A percentile compares a stretch with the other conserved stretches of the same genome.
These are phyloP conservation scores for Dioszegia crocea DNA, from an alignment of 768 basidiomycete species.

Conservation along the genomic window DNA sequence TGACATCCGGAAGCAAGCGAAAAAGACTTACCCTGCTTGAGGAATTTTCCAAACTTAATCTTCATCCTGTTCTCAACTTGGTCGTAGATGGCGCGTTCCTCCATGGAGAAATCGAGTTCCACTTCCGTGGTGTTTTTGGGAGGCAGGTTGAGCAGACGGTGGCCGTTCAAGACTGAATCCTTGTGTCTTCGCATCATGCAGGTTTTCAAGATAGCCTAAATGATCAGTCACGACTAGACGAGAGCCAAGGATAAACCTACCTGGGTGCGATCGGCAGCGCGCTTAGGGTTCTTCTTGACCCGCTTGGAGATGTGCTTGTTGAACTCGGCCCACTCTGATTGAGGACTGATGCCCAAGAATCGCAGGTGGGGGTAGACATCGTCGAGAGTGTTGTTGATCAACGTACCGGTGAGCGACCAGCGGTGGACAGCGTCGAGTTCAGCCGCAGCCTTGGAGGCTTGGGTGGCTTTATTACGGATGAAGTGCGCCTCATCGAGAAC, in stretches of 20 bases:
- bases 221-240: not conserved
- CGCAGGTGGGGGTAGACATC: slow-evolving; percentile 57
- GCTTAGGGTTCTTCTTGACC: slow-evolving; percentile 45
- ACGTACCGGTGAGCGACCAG: slow-evolving; percentile 59
- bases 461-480: slow-evolving; percentile 53
- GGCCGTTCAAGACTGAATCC: slow-evolving; percentile 62
- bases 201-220: slow-evolving; percentile 56
- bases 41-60: slow-evolving; percentile 58
- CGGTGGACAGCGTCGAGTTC: slow-evolving; percentile 56
- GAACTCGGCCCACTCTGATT: slow-evolving; percentile 64
- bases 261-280: slow-evolving; percentile 60
- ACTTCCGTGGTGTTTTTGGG: slow-evolving; percentile 57
- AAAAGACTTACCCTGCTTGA: slow-evolving; percentile 13
- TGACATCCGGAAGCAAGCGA: not conserved
- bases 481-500: slow-evolving; percentile 64
- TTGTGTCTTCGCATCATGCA: slow-evolving; percentile 67
- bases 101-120: slow-evolving; percentile 59
- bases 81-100: slow-evolving; percentile 64
- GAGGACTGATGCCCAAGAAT: slow-evolving; percentile 53
- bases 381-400: slow-evolving; percentile 61
- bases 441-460: slow-evolving; percentile 14
- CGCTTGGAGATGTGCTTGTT: slow-evolving; percentile 51
- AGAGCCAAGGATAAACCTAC: slow-evolving; percentile 11
- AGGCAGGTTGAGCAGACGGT: slow-evolving; percentile 64
- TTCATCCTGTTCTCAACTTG: slow-evolving; percentile 51